Conservation (phyloP, 1,284 basidiomycete species). For the Phylloboletellus chloephorus region DNA sequence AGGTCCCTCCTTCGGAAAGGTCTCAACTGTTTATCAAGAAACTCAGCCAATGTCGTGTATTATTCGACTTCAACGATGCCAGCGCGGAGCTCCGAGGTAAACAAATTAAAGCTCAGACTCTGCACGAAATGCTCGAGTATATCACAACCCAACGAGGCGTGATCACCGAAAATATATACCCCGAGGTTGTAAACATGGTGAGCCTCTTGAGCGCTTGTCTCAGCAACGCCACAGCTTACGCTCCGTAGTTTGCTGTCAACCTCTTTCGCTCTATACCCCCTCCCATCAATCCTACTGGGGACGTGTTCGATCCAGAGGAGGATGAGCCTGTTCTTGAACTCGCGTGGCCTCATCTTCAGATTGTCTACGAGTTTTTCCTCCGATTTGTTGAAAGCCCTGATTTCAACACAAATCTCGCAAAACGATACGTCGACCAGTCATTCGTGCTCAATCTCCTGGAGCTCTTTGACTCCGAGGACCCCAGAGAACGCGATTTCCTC, state of each 20-base stretch:
- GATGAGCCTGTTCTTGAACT: conserved; percentile 98
- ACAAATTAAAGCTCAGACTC: conserved; percentile 96
- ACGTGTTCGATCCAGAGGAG: conserved; percentile 99
- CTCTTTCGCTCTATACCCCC: conserved; percentile 99
- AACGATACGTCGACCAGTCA: conserved; percentile 94
- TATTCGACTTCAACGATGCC: conserved; percentile 99
- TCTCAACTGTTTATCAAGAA: conserved; percentile 93
- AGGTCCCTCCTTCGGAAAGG: conserved; percentile 86
- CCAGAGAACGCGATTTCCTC: conserved; percentile 97
- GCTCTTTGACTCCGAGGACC: conserved; percentile 98
- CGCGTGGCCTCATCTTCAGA: conserved; percentile 99
- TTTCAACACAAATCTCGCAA: conserved; percentile 98
- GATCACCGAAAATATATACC: conserved; percentile 97
- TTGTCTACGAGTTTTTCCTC: conserved; percentile 99
- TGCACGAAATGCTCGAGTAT: conserved; percentile 99
- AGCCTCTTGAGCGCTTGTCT: conserved; percentile 23
- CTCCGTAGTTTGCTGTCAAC: conserved; percentile 84
- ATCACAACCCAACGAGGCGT: conserved; percentile 96
- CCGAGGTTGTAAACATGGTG: conserved; percentile 98
- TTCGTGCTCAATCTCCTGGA: conserved; percentile 97
- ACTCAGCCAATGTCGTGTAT: conserved; percentile 90
- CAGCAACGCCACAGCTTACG: conserved; percentile 13
- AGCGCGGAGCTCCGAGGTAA: conserved; percentile 95
- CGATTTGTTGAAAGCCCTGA: conserved; percentile 97
- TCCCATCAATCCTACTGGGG: conserved; percentile 95